Evolutionary conservation across 176 grass and related monocot species (phyloP), one percentile per base, ranked within the genome.

Genomic region (Microstegium vimineum): DNA sequence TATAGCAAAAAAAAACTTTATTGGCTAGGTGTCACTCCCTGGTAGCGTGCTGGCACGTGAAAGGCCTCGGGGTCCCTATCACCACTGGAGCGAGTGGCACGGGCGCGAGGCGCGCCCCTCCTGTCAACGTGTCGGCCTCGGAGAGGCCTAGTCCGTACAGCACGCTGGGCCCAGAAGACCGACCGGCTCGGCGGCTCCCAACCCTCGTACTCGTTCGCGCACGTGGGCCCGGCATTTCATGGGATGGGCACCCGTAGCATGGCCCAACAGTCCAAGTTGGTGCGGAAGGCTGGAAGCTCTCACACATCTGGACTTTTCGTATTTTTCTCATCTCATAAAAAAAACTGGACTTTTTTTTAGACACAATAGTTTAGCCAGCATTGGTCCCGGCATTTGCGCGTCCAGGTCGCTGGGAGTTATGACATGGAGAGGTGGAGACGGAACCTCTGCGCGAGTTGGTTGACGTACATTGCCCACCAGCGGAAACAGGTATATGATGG

Each of bases 141-240:
- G n/a, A n/a, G n/a, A n/a, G 20, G 6, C 32, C 17, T 7, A 3
- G 46, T 89, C 61, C 87, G 87, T 89, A 89, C 69, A 1, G 3
- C 23, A 0, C 30, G 1, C 9, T 6, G 67, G 63, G 37, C 22
- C 68, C 14, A 4, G 3, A 74, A 47, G 59, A 7, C 60, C n/a
- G n/a, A 75, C 70, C 33, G 31, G 38, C n/a, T n/a, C n/a, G n/a
- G n/a, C 33, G 31, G 38, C n/a, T 57, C 43, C 18, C 38, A 2
- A 69, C 82, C 76, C 63, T 81, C 77, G 82, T 85, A 85, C 87
- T 5, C 32, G 6, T 2, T 4, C n/a, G 6, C 32, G 6, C 4
- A 4, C n/a, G 31, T 26, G 60, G 86, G 76, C 7, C 81, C 75
- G 13, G 11, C 30, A 15, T n/a, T 75, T 40, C 4, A 14, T 35